These are phyloP conservation scores for Endocalyx cinctus DNA, from an alignment of 2,329 filamentous ascomycete species.

Conservation along the genomic window DNA sequence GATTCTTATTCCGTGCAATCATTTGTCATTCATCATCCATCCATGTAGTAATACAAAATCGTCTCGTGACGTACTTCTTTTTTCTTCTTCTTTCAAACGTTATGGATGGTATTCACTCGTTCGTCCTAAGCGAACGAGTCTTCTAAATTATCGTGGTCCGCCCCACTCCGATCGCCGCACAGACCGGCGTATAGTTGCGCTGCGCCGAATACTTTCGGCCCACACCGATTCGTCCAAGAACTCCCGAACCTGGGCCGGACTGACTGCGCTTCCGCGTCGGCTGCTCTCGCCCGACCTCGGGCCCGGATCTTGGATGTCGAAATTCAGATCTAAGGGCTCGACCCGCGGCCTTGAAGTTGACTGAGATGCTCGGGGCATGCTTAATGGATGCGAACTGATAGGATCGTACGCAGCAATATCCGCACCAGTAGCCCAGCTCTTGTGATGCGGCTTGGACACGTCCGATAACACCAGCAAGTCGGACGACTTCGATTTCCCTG, in stretches of 20 bases:
- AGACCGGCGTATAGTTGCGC: slow-evolving; percentile 63
- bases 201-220: slow-evolving; percentile 87
- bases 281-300: slow-evolving; percentile 39
- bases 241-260: slow-evolving; percentile 72
- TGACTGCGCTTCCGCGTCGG: slow-evolving; percentile 64
- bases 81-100: no score
- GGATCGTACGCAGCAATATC: slow-evolving; percentile 41
- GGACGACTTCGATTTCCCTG: slow-evolving; percentile 16
- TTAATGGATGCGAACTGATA: slow-evolving; percentile 46
- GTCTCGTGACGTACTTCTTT: no score
- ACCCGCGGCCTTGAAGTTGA: slow-evolving; percentile 36
- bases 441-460: slow-evolving; percentile 30
- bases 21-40: no score
- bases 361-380: slow-evolving; percentile 45
- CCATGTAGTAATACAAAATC: no score
- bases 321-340: slow-evolving; percentile 53
- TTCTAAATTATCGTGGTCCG: slow-evolving; percentile 11
- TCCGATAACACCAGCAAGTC: slow-evolving; percentile 33
- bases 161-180: slow-evolving; percentile 26
- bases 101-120: no score
- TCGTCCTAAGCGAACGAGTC: no score
- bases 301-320: slow-evolving; percentile 48
- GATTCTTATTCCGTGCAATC: no score
- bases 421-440: slow-evolving; percentile 38
- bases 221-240: slow-evolving; percentile 86